These are phyloP conservation scores for Hypoxylon rubiginosum DNA, from an alignment of 2,329 filamentous ascomycete species.

Conservation along the genomic window DNA sequence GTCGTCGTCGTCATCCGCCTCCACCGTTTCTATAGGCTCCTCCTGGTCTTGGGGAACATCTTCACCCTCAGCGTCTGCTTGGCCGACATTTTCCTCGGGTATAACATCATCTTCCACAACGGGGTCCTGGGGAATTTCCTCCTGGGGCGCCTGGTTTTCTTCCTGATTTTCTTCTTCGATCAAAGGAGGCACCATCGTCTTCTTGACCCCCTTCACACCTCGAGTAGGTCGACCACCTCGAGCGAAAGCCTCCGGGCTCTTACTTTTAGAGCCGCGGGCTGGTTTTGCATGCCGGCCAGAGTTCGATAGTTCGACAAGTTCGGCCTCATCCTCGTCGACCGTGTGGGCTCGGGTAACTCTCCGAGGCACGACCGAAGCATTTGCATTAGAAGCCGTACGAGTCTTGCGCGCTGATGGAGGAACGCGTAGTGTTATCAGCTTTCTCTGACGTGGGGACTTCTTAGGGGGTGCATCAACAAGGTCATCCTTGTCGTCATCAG, in stretches of 20 bases:
- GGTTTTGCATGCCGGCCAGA: conserved; percentile 70
- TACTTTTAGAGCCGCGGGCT: conserved; percentile 65
- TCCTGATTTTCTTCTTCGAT: conserved; percentile 69
- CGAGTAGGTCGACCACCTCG: conserved; percentile 62
- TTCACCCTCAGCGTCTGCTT: conserved; percentile 40
- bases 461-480: conserved; percentile 52
- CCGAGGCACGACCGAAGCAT: conserved; percentile 53
- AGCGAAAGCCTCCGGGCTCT: conserved; percentile 66
- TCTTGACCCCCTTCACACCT: conserved; percentile 65
- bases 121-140: conserved; percentile 52
- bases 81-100: conserved; percentile 30
- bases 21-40: conserved; percentile 50
- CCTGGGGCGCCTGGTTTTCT: conserved; percentile 53
- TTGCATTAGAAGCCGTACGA: conserved; percentile 34
- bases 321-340: conserved; percentile 67
- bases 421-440: conserved; percentile 62
- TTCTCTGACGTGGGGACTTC: conserved; percentile 50
- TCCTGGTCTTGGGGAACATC: conserved; percentile 45
- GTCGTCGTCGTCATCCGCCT: conserved; percentile 57
- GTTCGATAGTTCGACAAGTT: conserved; percentile 69
- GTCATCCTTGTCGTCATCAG: conserved; percentile 57
- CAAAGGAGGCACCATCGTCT: conserved; percentile 60
- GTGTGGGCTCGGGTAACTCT: conserved; percentile 67
- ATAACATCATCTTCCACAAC: conserved; percentile 46
- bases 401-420: conserved; percentile 45